phyloP scores from a whole-genome alignment of 2,329 filamentous ascomycete species.

The Volutella citrinella region DNA sequence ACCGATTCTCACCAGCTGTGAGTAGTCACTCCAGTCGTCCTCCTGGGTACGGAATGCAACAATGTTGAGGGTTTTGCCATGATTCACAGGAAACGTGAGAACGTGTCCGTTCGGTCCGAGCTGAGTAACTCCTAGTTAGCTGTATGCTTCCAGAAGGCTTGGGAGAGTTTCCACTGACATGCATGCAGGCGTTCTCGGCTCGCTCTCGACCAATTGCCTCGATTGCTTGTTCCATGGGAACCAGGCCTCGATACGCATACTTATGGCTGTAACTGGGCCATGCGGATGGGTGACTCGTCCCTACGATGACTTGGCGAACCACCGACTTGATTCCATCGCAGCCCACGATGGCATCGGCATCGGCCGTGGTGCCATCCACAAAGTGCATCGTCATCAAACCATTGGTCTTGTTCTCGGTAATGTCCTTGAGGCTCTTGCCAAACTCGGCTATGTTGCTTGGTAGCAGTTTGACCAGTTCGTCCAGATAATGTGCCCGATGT shows the following conservation, averaged over 20 bases:
- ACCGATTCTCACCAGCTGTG: conserved; percentile 17
- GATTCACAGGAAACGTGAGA: conserved; percentile 56
- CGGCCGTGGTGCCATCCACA: conserved; percentile 35
- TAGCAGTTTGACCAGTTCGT: conserved; percentile 37
- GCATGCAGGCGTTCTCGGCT: conserved; percentile 27
- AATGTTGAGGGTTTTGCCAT: conserved; percentile 54
- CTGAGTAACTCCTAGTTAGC: no score
- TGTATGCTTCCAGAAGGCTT: not conserved
- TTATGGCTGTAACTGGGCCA: conserved; percentile 49
- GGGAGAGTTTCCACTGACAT: no score
- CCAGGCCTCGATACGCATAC: conserved; percentile 52
- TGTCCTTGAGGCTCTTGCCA: conserved; percentile 33
- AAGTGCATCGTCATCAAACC: conserved; percentile 32
- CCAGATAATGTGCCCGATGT: conserved; percentile 38
- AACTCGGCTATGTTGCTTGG: conserved; percentile 31
- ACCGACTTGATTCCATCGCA: conserved; percentile 64
- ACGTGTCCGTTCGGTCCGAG: conserved; percentile 52
- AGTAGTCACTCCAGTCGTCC: conserved; percentile 26
- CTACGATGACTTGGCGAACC: conserved; percentile 48
- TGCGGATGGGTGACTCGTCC: conserved; percentile 33
- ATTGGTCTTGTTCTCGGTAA: conserved; percentile 20
- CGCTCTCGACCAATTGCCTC: conserved; percentile 41
- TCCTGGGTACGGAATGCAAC: conserved; percentile 41
- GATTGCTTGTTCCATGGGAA: conserved; percentile 50
- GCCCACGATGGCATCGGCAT: conserved; percentile 47